Base-by-base conservation (phyloP, 495 filamentous ascomycete species). In the Letharia columbiana region DNA sequence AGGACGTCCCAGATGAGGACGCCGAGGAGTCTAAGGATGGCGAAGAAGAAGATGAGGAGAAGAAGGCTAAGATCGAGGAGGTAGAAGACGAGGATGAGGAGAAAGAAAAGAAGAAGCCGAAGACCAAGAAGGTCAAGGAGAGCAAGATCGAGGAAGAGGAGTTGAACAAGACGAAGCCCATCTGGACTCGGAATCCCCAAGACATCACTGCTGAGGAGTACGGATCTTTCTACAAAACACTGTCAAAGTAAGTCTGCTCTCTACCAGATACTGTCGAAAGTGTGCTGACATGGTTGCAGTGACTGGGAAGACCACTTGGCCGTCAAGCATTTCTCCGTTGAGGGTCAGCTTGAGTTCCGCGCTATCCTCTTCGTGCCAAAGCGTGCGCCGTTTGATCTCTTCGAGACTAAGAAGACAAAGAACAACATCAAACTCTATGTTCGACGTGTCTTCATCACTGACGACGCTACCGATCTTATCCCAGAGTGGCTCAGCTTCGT, bases 391-490 rank as follows among this genome's bases (percentile, higher is more conserved):
- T 98, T 98, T 81, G 94, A 98, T 75, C 90, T 98, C 65, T 98
- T 98, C 81, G 94, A 98, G 87, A 96, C 95, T 71, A 98, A 98
- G 90, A 95, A 96, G 88, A 96, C 92, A 75, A 98, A 98, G 91
- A 98, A 97, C 87, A 98, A 98, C 89, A 98, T 98, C 86, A 98
- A 98, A 86, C 88, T 98, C 73, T 98, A 98, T 81, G 94, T 98
- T 72, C 94, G 94, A 78, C 95, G 94, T 78, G 94, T 98, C 79
- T 98, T 98, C 88, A 98, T 98, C 84, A 98, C 94, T 64, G 94
- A 98, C 72, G 94, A 98, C 81, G 92, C 92, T 70, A 98, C 93
- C 74, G 94, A 98, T 77, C 88, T 98, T 81, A 95, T 98, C 71
- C 94, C 94, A 68, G 94, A 98, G 84, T 98, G 94, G 94, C 89